These are phyloP conservation scores for Spathaspora gorwiae DNA, from an alignment of 805 yeast species.

Conservation along the genomic window DNA sequence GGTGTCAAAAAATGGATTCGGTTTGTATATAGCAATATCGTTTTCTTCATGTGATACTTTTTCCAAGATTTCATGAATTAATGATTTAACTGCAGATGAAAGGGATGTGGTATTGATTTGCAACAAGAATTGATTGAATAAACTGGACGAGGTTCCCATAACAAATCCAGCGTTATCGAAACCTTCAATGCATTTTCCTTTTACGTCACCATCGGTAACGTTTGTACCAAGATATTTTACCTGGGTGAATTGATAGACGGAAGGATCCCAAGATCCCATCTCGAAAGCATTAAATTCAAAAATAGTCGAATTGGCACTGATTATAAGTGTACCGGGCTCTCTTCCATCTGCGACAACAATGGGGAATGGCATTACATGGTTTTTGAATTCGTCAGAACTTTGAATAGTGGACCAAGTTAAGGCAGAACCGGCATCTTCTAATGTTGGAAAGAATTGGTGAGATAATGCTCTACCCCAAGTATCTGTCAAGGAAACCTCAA, in stretches of 20 bases:
- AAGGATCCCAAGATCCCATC: constrained; percentile 41
- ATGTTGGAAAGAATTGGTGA: constrained; percentile 23
- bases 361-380: constrained; percentile 36
- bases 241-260: constrained; percentile 26
- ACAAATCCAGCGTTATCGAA: constrained; percentile 37
- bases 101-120: constrained; percentile 13
- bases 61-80: constrained; percentile 21
- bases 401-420: constrained; percentile 29
- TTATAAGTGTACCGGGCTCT: constrained; percentile 53
- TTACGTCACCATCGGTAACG: constrained; percentile 15
- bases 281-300: constrained; percentile 37
- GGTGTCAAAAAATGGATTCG: constrained; percentile 36
- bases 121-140: constrained; percentile 33
- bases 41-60: constrained; percentile 20
- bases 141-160: constrained; percentile 36
- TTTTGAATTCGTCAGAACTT: constrained; percentile 18
- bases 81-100: constrained; percentile 17
- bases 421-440: constrained; percentile 25
- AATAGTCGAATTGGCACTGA: constrained; percentile 63
- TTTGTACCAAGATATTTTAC: constrained; percentile 28
- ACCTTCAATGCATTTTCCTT: constrained; percentile 20
- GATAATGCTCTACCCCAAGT: constrained; percentile 38
- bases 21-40: constrained; percentile 37
- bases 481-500: constrained; percentile 31
- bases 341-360: constrained; percentile 50